Percentiles rank a stretch among this genome's conserved stretches.
phyloP scores from a whole-genome alignment of 192 early-diverging fungal species.

The Jimgerdemannia lactiflua region DNA sequence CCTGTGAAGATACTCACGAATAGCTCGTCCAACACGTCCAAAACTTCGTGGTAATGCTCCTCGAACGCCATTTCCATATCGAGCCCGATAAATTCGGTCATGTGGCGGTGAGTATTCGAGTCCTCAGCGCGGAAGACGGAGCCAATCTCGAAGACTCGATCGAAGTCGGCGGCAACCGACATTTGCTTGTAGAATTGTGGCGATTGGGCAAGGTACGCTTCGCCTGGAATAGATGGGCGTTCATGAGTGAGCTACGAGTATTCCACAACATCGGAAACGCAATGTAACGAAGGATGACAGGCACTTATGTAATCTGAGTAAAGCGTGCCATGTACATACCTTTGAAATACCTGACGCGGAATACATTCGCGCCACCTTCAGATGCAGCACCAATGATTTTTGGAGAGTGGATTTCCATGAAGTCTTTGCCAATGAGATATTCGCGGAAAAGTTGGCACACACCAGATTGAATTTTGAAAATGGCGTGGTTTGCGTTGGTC shows the following conservation, averaged over 20 bases:
- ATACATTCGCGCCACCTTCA: slow-evolving; percentile 99
- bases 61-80: slow-evolving; percentile 99
- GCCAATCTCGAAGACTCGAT: slow-evolving; percentile 97
- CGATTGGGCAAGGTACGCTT: slow-evolving; percentile 95
- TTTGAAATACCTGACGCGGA: slow-evolving; percentile 97
- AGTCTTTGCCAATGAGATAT: slow-evolving; percentile 75
- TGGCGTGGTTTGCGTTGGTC: slow-evolving; percentile 93
- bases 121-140: slow-evolving; percentile 99
- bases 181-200: slow-evolving; percentile 99
- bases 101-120: slow-evolving; percentile 96
- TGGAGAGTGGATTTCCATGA: slow-evolving; percentile 97
- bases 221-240: slow-evolving; percentile 27
- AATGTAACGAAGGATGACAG: neutral
- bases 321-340: slow-evolving; percentile 33
- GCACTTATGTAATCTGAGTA: neutral
- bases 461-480: slow-evolving; percentile 96
- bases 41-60: slow-evolving; percentile 99
- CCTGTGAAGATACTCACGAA: slow-evolving; percentile 93
- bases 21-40: slow-evolving; percentile 90
- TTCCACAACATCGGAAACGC: neutral
- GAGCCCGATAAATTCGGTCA: slow-evolving; percentile 98
- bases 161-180: slow-evolving; percentile 96
- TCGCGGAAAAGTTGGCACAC: slow-evolving; percentile 95
- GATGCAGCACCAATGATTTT: slow-evolving; percentile 91
- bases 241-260: neutral